Evolutionary conservation across 768 basidiomycete species (phyloP), one percentile per base, ranked within the genome.

Genomic region (Sporobolomyces phaffii): DNA sequence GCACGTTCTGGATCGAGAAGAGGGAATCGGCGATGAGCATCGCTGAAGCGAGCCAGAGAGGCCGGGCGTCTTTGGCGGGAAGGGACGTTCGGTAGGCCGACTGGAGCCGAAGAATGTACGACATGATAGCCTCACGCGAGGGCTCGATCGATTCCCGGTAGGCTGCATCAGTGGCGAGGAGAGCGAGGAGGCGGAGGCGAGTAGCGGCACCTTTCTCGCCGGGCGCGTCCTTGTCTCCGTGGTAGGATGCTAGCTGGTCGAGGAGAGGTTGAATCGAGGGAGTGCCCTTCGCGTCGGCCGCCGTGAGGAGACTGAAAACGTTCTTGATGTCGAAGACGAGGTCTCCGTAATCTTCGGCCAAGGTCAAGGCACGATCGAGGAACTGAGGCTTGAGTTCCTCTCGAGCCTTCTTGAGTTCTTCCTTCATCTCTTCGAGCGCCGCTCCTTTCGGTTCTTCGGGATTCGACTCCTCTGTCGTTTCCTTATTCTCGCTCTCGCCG

Each of bases 301-400:
- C 34, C 56, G 18, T 58, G 52, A 73, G 58, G 13, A 68, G 59
- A 44, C 41, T 49, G 53, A 50, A 69, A 24, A 80, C 15, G 83
- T 80, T 31, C 86, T 85, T 62, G 88, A 96, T 82, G 75, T 96
- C 91, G 75, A 93, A 96, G 45, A 96, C 85, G 60, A 98, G 83
- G 11, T 87, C 86, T 5, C 88, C 85, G 73, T 92, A 87, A 69
- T 89, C 85, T 75, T 96, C 92, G 50, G 94, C 86, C 34, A 99
- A 82, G 15, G 81, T 78, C 61, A 99, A 79, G 0, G 90, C 87
- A 49, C 85, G 85, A 22, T 81, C 80, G 50, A 87, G 83, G 68
- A 98, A 81, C 26, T 80, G 80, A 13, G 81, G 80, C 69, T 85
- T 84, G 40, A 92, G 77, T 33, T 84, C 81, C 60, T 88, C 85